Conservation (phyloP, 2,329 filamentous ascomycete species). For the Rugonectria rugulosa region DNA sequence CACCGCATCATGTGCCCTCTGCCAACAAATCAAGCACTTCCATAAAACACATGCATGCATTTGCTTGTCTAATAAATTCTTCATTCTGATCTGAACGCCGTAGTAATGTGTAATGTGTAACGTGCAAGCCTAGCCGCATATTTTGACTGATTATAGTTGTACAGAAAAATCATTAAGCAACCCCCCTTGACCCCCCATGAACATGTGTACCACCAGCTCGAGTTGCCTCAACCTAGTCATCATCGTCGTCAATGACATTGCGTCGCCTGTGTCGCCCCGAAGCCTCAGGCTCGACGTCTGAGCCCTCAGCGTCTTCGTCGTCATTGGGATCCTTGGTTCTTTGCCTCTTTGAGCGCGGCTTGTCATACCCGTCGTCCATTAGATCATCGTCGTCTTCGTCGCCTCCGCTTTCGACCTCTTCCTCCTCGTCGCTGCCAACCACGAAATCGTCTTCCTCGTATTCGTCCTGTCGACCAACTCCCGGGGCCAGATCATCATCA, state of each 20-base stretch:
- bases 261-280: constrained; percentile 60
- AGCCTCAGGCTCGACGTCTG: constrained; percentile 57
- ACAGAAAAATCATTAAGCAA: background rate
- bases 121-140: constrained; percentile 1
- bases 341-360: constrained; percentile 56
- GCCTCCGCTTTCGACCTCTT: constrained; percentile 66
- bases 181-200: background rate
- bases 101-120: background rate
- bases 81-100: constrained; percentile 18
- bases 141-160: background rate
- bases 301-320: constrained; percentile 62
- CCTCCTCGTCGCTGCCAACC: constrained; percentile 78
- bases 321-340: constrained; percentile 57
- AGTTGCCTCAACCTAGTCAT: constrained; percentile 50
- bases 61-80: constrained; percentile 12
- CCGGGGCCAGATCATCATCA: constrained; percentile 73
- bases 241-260: constrained; percentile 67
- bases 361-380: constrained; percentile 60
- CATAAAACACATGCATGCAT: too few species aligned
- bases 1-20: too few species aligned
- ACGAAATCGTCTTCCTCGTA: constrained; percentile 87
- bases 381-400: constrained; percentile 72
- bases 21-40: too few species aligned
- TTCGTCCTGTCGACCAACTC: constrained; percentile 70
- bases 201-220: background rate